Percentiles rank a stretch among this genome's conserved stretches.
phyloP scores from a whole-genome alignment of 345 rosid species.

The Gossypium stocksii region DNA sequence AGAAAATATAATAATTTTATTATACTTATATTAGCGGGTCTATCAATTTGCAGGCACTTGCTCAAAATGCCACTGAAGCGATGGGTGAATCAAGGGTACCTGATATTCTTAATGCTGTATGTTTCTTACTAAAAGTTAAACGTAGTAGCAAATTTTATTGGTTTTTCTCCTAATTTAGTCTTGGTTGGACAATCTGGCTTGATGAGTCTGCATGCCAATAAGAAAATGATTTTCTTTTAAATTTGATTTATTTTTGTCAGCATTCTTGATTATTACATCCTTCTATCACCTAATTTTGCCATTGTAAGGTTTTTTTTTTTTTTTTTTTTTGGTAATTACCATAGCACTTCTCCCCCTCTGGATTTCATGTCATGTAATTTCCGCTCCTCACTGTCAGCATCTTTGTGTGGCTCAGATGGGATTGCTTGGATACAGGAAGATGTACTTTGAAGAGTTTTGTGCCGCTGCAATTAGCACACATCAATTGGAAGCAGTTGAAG shows the following conservation, averaged over 20 bases:
- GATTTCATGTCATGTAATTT: neutral
- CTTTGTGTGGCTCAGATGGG: constrained; percentile 44
- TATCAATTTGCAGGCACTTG: constrained; percentile 45
- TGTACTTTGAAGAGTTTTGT: constrained; percentile 81
- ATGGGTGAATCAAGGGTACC: constrained; percentile 73
- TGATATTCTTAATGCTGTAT: constrained; percentile 47
- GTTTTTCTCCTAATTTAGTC: neutral
- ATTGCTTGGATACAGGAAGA: constrained; percentile 56
- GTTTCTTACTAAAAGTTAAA: neutral
- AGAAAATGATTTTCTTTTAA: neutral
- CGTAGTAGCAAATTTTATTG: neutral
- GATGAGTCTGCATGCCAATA: neutral
- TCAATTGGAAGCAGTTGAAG: constrained; percentile 69
- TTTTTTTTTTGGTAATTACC: too few species aligned
- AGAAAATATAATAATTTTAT: too few species aligned
- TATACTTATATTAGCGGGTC: too few species aligned
- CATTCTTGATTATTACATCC: neutral
- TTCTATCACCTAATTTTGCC: neutral
- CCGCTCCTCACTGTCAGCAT: neutral
- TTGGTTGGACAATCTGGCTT: neutral
- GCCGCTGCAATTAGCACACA: constrained; percentile 73
- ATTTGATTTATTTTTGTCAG: neutral
- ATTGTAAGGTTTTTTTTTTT: neutral
- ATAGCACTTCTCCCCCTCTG: too few species aligned
- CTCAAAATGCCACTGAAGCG: constrained; percentile 57